Base-by-base conservation (phyloP, 371 early-diverging fungal genomes). In the Coemansia sp. region DNA sequence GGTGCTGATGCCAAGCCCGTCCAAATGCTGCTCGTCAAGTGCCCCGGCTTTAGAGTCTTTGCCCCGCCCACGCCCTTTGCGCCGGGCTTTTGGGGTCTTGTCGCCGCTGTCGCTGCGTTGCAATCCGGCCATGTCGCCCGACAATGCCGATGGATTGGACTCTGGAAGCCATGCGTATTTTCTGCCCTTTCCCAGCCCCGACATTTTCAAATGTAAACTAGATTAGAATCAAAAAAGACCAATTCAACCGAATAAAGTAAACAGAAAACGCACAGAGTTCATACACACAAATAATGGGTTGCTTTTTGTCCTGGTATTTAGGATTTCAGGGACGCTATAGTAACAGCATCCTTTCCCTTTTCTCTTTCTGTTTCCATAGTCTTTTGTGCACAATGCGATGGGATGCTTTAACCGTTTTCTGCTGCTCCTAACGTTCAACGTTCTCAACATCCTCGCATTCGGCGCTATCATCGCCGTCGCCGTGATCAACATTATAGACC, bases 161-260 rank as follows among this genome's bases (percentile, higher is more conserved):
- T 77, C 77, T 1, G 77, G 77, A 14, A 77, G 61, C 77, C 77
- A 77, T 39, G 77, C 74, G 57, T 77, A 77, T n/a, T 75, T 77
- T 76, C 75, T 77, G 76, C 64, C 71, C 39, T 67, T 71, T 14
- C 39, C 42, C n/a, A 72, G 53, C 39, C 66, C 68, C 6, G 76
- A 75, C 76, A 75, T 75, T 52, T 4, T 4, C 37, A 3, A 37
- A 37, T 37, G 8, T 4, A 37, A 37, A 37, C 37, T 37, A 37
- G 37, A 37, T 37, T 37, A 37, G 11, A 37, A 37, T 10, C 3
- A 34, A 37, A 31, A 31, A 31, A 7, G 31, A 31, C 31, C 31
- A 31, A 31, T 31, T 31, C 8, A 7, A 31, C 11, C 37, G 37
- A 37, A 37, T 11, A 10, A 37, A 37, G 37, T 37, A 37, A 37